phyloP scores from a whole-genome alignment of 768 basidiomycete species.

The Auriculariales sp. region DNA sequence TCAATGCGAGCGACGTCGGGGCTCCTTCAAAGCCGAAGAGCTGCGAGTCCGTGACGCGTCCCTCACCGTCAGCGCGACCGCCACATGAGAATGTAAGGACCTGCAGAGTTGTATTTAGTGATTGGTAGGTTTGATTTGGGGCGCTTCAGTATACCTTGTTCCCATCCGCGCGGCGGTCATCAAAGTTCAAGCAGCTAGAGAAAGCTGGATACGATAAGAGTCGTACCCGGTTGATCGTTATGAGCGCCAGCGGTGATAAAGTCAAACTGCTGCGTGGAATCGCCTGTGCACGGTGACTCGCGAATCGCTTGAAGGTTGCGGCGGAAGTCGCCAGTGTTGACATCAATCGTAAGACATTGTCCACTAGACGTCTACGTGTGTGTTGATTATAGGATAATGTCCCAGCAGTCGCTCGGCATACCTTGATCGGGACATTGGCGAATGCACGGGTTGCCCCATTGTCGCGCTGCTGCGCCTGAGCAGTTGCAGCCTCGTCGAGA shows the following conservation, averaged over 20 bases:
- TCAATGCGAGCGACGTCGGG: background rate
- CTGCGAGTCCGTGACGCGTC: slow-evolving; percentile 2
- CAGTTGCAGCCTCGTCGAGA: slow-evolving; percentile 2
- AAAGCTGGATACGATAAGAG: slow-evolving; percentile 1
- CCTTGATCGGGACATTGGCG: slow-evolving; percentile 4
- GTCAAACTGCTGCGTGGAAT: slow-evolving; percentile 1
- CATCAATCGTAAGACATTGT: slow-evolving; percentile 3
- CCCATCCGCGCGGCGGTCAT: background rate
- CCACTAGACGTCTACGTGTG: background rate
- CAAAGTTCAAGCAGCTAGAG: slow-evolving; percentile 4
- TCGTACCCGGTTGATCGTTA: background rate
- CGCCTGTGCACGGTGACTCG: slow-evolving; percentile 1
- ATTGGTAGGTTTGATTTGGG: too few relatives aligned
- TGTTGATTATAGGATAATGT: background rate
- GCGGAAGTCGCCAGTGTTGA: slow-evolving; percentile 3
- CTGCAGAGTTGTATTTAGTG: too few relatives aligned
- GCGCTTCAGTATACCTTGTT: too few relatives aligned
- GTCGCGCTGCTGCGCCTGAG: slow-evolving; percentile 3
- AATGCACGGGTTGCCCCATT: slow-evolving; percentile 4
- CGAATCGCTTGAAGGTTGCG: slow-evolving; percentile 2
- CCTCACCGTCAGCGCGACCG: slow-evolving; percentile 5
- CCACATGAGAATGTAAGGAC: slow-evolving; percentile 5
- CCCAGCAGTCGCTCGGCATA: background rate
- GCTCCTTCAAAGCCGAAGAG: slow-evolving; percentile 2
- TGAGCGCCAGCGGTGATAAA: background rate